A percentile compares a stretch with the other conserved stretches of the same genome.
Conservation (phyloP, 257 asterid genomes). For the Solanum gracilifrons region DNA sequence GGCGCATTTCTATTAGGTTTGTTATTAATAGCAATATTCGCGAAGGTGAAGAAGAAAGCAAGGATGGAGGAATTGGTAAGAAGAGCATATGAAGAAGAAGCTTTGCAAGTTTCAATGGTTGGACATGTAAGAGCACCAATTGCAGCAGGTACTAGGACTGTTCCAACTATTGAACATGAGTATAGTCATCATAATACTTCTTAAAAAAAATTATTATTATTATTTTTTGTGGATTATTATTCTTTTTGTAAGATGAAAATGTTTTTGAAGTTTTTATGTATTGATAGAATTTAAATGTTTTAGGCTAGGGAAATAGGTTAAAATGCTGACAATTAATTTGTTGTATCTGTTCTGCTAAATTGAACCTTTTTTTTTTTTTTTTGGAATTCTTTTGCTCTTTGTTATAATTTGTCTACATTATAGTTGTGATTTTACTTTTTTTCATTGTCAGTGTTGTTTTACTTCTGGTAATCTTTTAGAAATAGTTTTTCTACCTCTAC, state of each 20-base stretch:
- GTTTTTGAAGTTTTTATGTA: slow-evolving; percentile 7
- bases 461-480: not conserved
- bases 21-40: slow-evolving; percentile 55
- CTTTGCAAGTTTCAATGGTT: slow-evolving; percentile 87
- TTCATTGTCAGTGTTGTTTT: not conserved
- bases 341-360: not conserved
- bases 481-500: too few relatives aligned
- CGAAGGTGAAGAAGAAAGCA: slow-evolving; percentile 69
- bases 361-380: not conserved
- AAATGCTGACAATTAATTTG: slow-evolving; percentile 17
- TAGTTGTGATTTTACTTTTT: not conserved
- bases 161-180: slow-evolving; percentile 57
- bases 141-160: slow-evolving; percentile 58
- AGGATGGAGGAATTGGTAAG: slow-evolving; percentile 81
- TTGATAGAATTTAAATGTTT: not conserved
- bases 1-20: slow-evolving; percentile 58
- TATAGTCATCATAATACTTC: slow-evolving; percentile 18
- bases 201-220: not conserved
- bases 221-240: not conserved
- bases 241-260: slow-evolving; percentile 10
- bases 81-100: slow-evolving; percentile 92
- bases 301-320: not conserved
- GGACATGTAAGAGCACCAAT: slow-evolving; percentile 84
- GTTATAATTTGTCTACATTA: not conserved
- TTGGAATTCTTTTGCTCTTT: not conserved